Evolutionary conservation across 345 rosid genomes (phyloP).

Genomic region (Citrus unshiu): DNA sequence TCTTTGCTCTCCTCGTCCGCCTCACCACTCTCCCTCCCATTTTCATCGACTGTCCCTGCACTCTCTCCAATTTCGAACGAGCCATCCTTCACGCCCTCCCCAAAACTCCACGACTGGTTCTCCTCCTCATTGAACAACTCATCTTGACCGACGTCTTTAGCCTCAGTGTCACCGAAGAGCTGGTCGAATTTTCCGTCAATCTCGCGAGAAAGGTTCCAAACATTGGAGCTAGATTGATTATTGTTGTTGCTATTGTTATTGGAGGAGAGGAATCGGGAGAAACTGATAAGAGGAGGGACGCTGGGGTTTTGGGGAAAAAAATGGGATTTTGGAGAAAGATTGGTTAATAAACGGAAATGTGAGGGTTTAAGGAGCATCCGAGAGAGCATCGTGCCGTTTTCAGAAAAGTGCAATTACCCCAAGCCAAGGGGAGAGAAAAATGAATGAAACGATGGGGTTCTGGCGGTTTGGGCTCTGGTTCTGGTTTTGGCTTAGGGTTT

Average conservation of each 20-base stretch:
- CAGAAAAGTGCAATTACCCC: not conserved
- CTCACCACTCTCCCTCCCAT: conserved; percentile 3
- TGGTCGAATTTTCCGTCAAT: conserved; percentile 36
- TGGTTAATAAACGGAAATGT: conserved; percentile 45
- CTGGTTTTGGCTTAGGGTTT: not conserved
- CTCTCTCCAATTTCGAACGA: conserved; percentile 40
- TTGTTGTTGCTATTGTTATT: conserved; percentile 22
- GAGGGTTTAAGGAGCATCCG: conserved; percentile 65
- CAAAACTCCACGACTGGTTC: conserved; percentile 44
- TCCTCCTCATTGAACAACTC: conserved; percentile 33
- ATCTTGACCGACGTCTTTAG: conserved; percentile 20
- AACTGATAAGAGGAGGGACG: conserved; percentile 24
- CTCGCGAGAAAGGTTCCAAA: conserved; percentile 56
- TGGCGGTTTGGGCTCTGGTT: not conserved
- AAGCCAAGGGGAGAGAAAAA: not conserved
- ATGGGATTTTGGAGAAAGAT: conserved; percentile 32
- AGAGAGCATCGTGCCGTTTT: conserved; percentile 46
- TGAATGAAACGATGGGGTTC: not conserved
- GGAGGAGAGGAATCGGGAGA: conserved; percentile 38
- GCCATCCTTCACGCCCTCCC: conserved; percentile 35
- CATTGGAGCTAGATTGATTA: conserved; percentile 5
- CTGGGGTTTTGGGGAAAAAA: conserved; percentile 10
- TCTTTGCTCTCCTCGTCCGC: conserved; percentile 21
- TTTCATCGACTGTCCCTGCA: conserved; percentile 14
- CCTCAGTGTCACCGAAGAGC: conserved; percentile 39